These are phyloP conservation scores for Nakaseomyces sp. DNA, from an alignment of 1,139 yeast genomes.

Conservation along the genomic window DNA sequence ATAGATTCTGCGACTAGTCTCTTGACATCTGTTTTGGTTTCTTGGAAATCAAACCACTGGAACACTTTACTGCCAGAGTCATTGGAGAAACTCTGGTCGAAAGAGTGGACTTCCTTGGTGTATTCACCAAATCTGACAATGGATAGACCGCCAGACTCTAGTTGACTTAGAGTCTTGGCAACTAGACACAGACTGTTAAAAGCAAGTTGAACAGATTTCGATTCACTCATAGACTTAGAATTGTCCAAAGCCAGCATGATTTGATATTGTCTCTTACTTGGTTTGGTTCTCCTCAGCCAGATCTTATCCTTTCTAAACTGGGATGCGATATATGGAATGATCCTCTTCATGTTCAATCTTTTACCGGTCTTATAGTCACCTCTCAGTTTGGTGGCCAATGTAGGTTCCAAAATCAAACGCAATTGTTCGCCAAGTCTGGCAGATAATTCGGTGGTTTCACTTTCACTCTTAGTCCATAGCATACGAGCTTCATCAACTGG, in stretches of 20 bases:
- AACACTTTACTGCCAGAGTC: constrained; percentile 79
- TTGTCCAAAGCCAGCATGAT: constrained; percentile 97
- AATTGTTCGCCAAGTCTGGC: constrained; percentile 87
- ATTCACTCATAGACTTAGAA: constrained; percentile 94
- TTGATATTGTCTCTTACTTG: constrained; percentile 94
- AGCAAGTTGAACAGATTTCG: constrained; percentile 81
- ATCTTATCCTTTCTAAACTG: constrained; percentile 96
- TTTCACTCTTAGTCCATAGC: constrained; percentile 76
- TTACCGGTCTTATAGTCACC: constrained; percentile 98
- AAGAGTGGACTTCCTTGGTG: constrained; percentile 80
- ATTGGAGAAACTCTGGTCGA: constrained; percentile 72
- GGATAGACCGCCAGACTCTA: constrained; percentile 90
- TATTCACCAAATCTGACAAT: constrained; percentile 86
- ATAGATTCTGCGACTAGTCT: constrained; percentile 66
- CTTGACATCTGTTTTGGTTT: constrained; percentile 75
- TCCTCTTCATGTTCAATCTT: constrained; percentile 92
- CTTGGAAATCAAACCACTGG: constrained; percentile 88
- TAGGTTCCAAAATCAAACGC: constrained; percentile 87
- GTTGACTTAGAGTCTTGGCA: constrained; percentile 83
- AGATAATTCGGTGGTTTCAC: constrained; percentile 77
- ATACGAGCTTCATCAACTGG: constrained; percentile 59
- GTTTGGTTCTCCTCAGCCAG: constrained; percentile 96
- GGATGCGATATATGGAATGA: constrained; percentile 95
- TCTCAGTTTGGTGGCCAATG: constrained; percentile 81
- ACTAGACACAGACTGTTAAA: constrained; percentile 92